Evolutionary conservation across 352 stramenopile genomes (phyloP).

Genomic region (Phytophthora ramorum): DNA sequence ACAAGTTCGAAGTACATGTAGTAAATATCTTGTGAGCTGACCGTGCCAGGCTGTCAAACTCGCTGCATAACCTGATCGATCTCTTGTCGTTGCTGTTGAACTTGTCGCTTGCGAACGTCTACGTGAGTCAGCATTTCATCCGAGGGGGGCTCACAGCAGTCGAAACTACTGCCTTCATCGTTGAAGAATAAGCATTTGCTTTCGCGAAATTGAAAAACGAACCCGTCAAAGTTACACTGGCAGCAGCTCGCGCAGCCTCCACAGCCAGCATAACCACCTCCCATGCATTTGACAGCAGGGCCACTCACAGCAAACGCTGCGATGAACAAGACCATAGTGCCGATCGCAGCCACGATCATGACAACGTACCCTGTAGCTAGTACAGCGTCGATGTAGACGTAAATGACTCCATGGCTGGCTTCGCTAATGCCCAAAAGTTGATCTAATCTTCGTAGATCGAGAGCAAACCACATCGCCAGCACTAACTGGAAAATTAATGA

Average conservation of each 20-base stretch:
- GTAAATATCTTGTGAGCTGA: too few species aligned
- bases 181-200: constrained; percentile 10
- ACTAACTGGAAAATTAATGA: too few species aligned
- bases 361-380: neutral
- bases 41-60: neutral
- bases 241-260: constrained; percentile 1
- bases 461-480: too few species aligned
- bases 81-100: neutral
- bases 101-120: too few species aligned
- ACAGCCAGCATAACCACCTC: neutral
- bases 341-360: neutral
- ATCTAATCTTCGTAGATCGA: constrained; percentile 3
- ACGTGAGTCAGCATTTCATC: neutral
- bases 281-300: neutral
- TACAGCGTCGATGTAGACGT: constrained; percentile 5
- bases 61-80: constrained; percentile 7
- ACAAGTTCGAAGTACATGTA: too few species aligned
- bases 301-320: constrained; percentile 1
- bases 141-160: neutral
- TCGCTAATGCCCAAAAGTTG: neutral
- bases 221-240: neutral
- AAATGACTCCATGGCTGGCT: constrained; percentile 5
- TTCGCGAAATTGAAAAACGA: neutral
- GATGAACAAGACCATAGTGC: neutral
- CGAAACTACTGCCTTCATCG: neutral